Conservation (phyloP, 2,329 filamentous ascomycete genomes). For the Trematosphaeria pertusa region DNA sequence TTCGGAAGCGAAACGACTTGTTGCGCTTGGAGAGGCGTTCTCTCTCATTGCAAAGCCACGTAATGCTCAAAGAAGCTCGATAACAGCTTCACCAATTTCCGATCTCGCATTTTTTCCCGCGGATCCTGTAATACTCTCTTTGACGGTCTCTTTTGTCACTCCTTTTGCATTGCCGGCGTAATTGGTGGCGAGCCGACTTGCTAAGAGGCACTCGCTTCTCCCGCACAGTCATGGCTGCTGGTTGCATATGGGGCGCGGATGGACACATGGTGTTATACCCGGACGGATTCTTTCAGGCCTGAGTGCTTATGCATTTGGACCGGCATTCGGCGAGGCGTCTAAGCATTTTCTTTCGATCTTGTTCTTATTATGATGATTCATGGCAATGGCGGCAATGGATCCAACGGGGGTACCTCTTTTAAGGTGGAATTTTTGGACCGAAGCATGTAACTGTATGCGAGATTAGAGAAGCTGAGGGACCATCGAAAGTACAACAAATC, state of each 20-base stretch:
- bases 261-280: not conserved
- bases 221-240: not conserved
- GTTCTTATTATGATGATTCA: too few species aligned
- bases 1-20: too few species aligned
- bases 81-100: too few species aligned
- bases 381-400: too few species aligned
- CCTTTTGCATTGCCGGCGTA: not conserved
- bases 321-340: not conserved
- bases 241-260: slow-evolving; percentile 6
- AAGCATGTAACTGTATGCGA: too few species aligned
- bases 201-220: not conserved
- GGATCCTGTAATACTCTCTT: not conserved
- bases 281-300: not conserved
- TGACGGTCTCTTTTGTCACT: not conserved
- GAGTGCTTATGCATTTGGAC: not conserved
- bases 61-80: slow-evolving; percentile 3
- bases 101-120: slow-evolving; percentile 1
- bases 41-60: slow-evolving; percentile 4
- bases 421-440: too few species aligned
- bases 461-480: too few species aligned
- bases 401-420: too few species aligned
- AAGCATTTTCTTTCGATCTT: too few species aligned
- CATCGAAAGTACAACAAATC: too few species aligned
- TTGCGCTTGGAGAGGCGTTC: not conserved
- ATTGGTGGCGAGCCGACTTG: not conserved